These are phyloP conservation scores for Gentiana macrophylla DNA, from an alignment of 257 asterid genomes.

Conservation along the genomic window DNA sequence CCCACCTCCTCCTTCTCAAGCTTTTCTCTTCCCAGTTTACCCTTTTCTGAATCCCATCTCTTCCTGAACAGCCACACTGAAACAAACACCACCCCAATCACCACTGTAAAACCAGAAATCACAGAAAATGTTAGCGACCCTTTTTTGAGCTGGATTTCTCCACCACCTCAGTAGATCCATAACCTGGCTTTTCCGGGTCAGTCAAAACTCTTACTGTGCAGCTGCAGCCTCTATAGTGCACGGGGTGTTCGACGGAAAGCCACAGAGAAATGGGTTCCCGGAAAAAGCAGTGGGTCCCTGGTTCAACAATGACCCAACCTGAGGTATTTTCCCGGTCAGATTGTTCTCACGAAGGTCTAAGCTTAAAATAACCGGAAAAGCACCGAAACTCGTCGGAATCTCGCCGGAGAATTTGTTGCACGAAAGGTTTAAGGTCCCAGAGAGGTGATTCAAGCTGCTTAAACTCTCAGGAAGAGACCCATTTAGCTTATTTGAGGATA, in stretches of 20 bases:
- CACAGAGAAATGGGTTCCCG: slow-evolving; percentile 78
- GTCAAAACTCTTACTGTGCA: slow-evolving; percentile 32
- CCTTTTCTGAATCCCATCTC: slow-evolving; percentile 39
- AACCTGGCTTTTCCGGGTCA: slow-evolving; percentile 34
- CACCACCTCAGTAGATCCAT: slow-evolving; percentile 25
- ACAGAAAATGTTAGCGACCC: slow-evolving; percentile 41
- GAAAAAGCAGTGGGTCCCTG: slow-evolving; percentile 98
- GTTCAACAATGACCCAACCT: slow-evolving; percentile 66
- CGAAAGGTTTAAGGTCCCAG: slow-evolving; percentile 76
- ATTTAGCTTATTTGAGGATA: slow-evolving; percentile 61
- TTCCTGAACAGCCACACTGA: slow-evolving; percentile 47
- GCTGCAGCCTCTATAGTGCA: slow-evolving; percentile 57
- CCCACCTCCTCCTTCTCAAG: slow-evolving; percentile 24
- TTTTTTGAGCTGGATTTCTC: slow-evolving; percentile 24
- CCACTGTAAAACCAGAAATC: slow-evolving; percentile 46
- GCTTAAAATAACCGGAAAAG: slow-evolving; percentile 67
- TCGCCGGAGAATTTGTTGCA: slow-evolving; percentile 65
- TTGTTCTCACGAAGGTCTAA: slow-evolving; percentile 66
- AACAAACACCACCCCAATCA: slow-evolving; percentile 43
- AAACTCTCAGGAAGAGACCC: slow-evolving; percentile 60
- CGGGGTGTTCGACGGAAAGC: slow-evolving; percentile 56
- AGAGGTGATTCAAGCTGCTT: slow-evolving; percentile 37
- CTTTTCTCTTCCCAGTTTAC: slow-evolving; percentile 31
- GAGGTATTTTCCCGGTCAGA: slow-evolving; percentile 77
- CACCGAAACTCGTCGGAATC: slow-evolving; percentile 66